Evolutionary conservation across 2,329 filamentous ascomycete genomes (phyloP), one percentile per base, ranked within the genome.

Genomic region (Ophiognomonia clavigignenti-juglandacearum): DNA sequence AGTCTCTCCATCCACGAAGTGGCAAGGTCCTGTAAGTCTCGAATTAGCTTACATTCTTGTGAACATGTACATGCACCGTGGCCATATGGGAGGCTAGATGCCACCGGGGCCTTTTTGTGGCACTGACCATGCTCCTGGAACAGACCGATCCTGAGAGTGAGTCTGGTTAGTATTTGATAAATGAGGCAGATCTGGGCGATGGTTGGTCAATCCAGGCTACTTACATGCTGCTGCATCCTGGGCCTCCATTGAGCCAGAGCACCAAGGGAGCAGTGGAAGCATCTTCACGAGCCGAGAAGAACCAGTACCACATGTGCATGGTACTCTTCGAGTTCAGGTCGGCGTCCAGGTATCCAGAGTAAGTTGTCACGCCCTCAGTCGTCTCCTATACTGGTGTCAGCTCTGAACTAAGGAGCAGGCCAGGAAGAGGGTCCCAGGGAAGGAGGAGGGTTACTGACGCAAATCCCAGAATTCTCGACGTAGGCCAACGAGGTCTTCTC

Each of bases 401-500:
- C 16, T 9, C 2, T 7, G 18, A 36, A n/a, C 1, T 6, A 10
- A 11, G 0, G 14, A 23, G 4, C 16, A 11, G 29, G 11, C 20
- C 6, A 10, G 3, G 14, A 4, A n/a, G 10, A 4, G 4, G 3
- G 20, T 4, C n/a, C 10, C 4, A 16, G 11, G 23, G 20, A 13
- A 3, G 4, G 10, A 20, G 10, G 20, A 13, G 4, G 4, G 10
- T 14, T 5, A 45, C 42, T 9, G 5, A 45, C 42, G 54, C 73
- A 77, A 45, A 74, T 65, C 37, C 73, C 65, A 0, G 73, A 75
- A 53, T 77, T 75, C 20, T 67, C 69, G 22, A 77, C 72, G 47
- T 69, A 75, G 19, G 72, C 65, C 37, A 77, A 53, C 22, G 59
- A 69, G 1, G 68, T 64, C 34, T 63, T 64, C 2, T 72, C 74